Evolutionary conservation across 2,329 filamentous ascomycete species (phyloP).

Genomic region (Magnaporthiopsis rhizophila): DNA sequence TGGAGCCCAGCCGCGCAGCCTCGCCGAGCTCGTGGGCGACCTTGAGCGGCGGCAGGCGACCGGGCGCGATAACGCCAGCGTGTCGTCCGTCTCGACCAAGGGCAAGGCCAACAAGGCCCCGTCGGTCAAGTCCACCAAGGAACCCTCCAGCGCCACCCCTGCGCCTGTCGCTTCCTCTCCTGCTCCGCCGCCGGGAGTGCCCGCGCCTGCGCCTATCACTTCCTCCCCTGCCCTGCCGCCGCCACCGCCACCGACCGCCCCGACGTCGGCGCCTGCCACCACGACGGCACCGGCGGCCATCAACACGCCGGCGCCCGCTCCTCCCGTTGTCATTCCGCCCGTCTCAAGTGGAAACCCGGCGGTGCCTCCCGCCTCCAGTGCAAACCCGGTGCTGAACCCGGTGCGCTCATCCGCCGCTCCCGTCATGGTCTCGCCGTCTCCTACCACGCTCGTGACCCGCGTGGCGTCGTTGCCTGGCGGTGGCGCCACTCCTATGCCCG

Average conservation of each 20-base stretch:
- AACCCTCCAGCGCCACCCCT: too few relatives aligned
- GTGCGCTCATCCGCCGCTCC: not conserved
- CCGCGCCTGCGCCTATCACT: too few relatives aligned
- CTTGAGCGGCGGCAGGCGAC: constrained; percentile 1
- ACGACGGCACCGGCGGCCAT: not conserved
- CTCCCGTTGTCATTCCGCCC: not conserved
- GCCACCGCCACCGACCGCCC: too few relatives aligned
- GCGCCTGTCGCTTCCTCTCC: too few relatives aligned
- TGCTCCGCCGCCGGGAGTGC: too few relatives aligned
- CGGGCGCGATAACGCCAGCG: not conserved
- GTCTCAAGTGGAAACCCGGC: not conserved
- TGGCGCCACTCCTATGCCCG: not conserved
- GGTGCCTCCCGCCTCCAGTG: too few relatives aligned
- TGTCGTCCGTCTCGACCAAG: not conserved
- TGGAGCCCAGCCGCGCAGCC: too few relatives aligned
- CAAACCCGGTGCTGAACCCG: not conserved
- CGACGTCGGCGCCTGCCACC: not conserved
- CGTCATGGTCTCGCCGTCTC: not conserved
- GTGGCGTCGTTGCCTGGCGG: not conserved
- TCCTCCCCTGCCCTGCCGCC: too few relatives aligned
- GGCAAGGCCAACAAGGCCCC: too few relatives aligned
- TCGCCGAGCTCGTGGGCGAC: not conserved
- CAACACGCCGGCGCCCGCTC: not conserved
- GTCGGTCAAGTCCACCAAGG: too few relatives aligned
- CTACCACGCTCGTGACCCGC: not conserved